These are phyloP conservation scores for Trichoderma asperellum DNA, from an alignment of 2,329 filamentous ascomycete species.

Conservation along the genomic window DNA sequence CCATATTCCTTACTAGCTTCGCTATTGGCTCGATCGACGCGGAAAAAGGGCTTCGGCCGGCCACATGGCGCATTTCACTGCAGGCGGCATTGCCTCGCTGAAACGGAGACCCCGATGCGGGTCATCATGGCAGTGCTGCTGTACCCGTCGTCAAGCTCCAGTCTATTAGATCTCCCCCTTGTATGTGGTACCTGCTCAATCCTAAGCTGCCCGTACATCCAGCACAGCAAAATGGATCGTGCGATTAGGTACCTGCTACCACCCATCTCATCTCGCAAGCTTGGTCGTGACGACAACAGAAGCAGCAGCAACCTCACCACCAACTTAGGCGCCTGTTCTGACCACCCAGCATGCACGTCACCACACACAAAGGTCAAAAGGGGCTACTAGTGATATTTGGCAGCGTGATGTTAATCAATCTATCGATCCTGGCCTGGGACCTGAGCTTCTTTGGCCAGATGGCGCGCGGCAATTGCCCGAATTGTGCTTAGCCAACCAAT, in stretches of 20 bases:
- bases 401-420: background rate
- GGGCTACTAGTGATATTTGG: background rate
- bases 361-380: slow-evolving; percentile 8
- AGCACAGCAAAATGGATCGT: background rate
- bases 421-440: slow-evolving; percentile 1
- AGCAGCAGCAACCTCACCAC: background rate
- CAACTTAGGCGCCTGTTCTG: background rate
- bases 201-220: background rate
- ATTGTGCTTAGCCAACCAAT: background rate
- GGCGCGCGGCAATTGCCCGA: slow-evolving; percentile 16
- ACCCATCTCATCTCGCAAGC: background rate
- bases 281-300: background rate
- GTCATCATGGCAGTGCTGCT: slow-evolving; percentile 29
- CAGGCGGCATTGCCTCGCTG: slow-evolving; percentile 21
- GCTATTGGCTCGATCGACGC: slow-evolving; percentile 4
- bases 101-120: slow-evolving; percentile 28
- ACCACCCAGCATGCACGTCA: background rate
- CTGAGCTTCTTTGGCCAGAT: background rate
- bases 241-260: background rate
- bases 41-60: slow-evolving; percentile 12
- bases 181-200: background rate
- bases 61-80: slow-evolving; percentile 13
- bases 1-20: background rate
- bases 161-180: background rate
- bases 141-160: background rate